Base-by-base conservation (phyloP, 2,329 filamentous ascomycete genomes). In the Botrytis fabae region DNA sequence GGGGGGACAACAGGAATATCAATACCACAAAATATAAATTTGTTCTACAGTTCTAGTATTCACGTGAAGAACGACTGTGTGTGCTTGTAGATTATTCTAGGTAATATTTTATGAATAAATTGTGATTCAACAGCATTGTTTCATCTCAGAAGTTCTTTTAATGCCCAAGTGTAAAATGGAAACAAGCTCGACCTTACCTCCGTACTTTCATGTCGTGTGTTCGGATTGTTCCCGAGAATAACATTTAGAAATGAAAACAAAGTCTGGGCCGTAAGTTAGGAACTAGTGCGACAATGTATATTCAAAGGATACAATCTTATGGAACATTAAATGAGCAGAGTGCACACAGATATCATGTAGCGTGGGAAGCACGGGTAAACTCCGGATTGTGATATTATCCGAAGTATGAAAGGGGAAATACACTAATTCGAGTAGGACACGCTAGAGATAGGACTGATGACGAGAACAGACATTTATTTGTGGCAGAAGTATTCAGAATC, bases 251-350 rank as follows among this genome's bases (percentile, higher is more conserved):
- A 51, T n/a, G 48, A n/a, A 4, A 7, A 16, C 10, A 16, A 51
- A 14, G 1, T 51, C 4, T 51, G 25, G 0, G 14, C 2, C 25
- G 0, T 10, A n/a, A 51, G 1, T 51, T 2, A 6, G 6, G 25
- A 51, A n/a, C 12, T 7, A n/a, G 48, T 10, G 12, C 5, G 6
- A 16, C 1, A n/a, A n/a, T 2, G 0, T 3, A 0, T 10, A 2
- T 12, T 12, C 4, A 16, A 2, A 25, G 2, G 4, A 42, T 62
- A 12, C 4, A 42, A 2, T n/a, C 38, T 1, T 2, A 20, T 8
- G 7, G 14, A 42, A 62, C 7, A 1, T 9, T 2, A 62, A 25
- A 9, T 9, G 7, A 16, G 38, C 10, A n/a, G 2, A 25, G 16
- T 7, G 7, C 12, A 40, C 46, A 40, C 5, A 38, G 35, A 35